phyloP scores from a whole-genome alignment of 1,284 basidiomycete genomes.

The Ceraceosorus guamensis region DNA sequence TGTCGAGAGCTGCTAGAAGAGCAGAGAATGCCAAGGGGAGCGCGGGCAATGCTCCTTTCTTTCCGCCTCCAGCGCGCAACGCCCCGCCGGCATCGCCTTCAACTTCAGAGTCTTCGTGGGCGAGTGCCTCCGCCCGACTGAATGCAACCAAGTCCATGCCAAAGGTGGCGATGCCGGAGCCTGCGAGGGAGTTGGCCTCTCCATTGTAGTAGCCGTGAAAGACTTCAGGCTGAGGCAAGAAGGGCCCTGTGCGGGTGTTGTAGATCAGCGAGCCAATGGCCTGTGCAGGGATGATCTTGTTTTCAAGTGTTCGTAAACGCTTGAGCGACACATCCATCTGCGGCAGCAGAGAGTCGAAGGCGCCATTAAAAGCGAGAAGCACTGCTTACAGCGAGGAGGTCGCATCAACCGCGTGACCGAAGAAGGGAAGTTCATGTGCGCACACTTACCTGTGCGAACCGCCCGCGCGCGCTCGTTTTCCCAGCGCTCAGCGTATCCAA shows the following conservation, averaged over 20 bases:
- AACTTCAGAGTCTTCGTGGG: not conserved
- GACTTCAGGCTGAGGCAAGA: constrained; percentile 33
- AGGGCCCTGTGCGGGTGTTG: constrained; percentile 33
- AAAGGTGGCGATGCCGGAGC: constrained; percentile 35
- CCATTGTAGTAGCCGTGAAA: constrained; percentile 47
- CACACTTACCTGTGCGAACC: constrained; percentile 15
- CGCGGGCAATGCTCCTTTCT: constrained; percentile 19
- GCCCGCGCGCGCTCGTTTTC: constrained; percentile 38
- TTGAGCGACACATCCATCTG: constrained; percentile 3
- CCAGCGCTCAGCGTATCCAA: constrained; percentile 32
- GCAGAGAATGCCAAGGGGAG: constrained; percentile 69
- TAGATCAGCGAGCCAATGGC: constrained; percentile 20
- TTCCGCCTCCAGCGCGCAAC: not conserved
- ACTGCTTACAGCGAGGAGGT: not conserved
- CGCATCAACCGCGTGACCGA: not conserved
- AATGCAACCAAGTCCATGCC: constrained; percentile 36
- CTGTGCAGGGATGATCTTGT: constrained; percentile 7
- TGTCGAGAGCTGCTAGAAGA: constrained; percentile 60
- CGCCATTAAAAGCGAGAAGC: constrained; percentile 9
- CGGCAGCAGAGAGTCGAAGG: constrained; percentile 8
- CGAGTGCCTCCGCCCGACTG: constrained; percentile 25
- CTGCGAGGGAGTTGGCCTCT: constrained; percentile 28
- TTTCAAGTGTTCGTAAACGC: constrained; percentile 1
- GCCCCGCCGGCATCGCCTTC: not conserved
- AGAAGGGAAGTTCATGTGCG: no score